Base-by-base conservation (phyloP, 164 flowering plant genomes). In the Aristolochia fimbriata region DNA sequence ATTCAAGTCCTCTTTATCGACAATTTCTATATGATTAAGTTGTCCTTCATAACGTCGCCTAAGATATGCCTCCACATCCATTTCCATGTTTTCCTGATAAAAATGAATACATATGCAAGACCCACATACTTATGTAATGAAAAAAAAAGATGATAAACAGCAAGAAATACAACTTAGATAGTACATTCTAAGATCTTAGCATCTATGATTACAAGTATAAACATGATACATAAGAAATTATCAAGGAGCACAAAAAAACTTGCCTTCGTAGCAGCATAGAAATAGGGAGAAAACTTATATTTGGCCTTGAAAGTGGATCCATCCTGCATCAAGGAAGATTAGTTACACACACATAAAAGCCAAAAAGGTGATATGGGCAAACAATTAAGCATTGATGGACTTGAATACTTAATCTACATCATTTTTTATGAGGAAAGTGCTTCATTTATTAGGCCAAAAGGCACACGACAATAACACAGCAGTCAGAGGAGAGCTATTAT, bases 1-100 rank as follows among this genome's bases (percentile, higher is more conserved):
- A 74, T 79, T 73, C 59, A 93, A 88, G 67, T 93, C 97, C 68
- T 93, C 99, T 67, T 93, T 93, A 47, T 82, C 86, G 55, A 90
- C 52, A 62, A 88, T 83, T 62, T 85, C 84, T 58, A 88, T 74
- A 47, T 83, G 79, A 37, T 82, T 84, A 70, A 88, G 78, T 59
- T 86, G 83, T 51, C 76, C 81, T 74, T 93, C 89, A 65, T 90
- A 90, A 1, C 87, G 86, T 58, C 97, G 68, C 51, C 86, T 83
- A 67, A 93, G 70, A 66, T 83, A 90, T 17, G 85, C 81, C 62
- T 90, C 96, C 9, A 93, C 97, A 60, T 91, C 96, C 79, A 79
- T 79, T 76, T 86, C 91, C 86, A 74, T 77, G 60, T 85, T 82
- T 0, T 77, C 81, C 96, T 93, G 61, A n/a, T n/a, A 69, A 61